A percentile compares a stretch with the other conserved stretches of the same genome.
These are phyloP conservation scores for Candida gigantensis DNA, from an alignment of 1,139 yeast genomes.

Conservation along the genomic window DNA sequence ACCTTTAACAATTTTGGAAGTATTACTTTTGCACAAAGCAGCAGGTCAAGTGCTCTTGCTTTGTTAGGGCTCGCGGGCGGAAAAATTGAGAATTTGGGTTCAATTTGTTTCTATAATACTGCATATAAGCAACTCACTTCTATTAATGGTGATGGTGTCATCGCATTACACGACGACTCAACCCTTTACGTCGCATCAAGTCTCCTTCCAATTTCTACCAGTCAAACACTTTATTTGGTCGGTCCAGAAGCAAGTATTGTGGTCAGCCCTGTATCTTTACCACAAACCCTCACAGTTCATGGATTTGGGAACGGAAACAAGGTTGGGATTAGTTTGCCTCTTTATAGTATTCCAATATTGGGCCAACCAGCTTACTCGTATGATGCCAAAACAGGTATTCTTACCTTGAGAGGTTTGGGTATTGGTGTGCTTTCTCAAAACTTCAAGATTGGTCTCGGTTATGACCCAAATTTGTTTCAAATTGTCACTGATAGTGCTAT, in stretches of 20 bases:
- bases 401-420: slow-evolving; percentile 17
- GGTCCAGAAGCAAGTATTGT: slow-evolving; percentile 20
- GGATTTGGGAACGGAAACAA: slow-evolving; percentile 35
- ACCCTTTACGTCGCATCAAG: no score
- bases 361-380: slow-evolving; percentile 17
- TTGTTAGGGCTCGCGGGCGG: no score
- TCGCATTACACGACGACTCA: no score
- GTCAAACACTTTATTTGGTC: slow-evolving; percentile 26
- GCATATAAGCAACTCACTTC: no score
- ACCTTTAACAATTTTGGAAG: no score
- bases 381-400: slow-evolving; percentile 21
- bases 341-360: slow-evolving; percentile 15
- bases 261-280: slow-evolving; percentile 19
- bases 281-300: slow-evolving; percentile 27
- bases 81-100: no score
- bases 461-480: slow-evolving; percentile 15
- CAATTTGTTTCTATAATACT: no score
- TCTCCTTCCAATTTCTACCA: no score
- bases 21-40: no score
- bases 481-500: slow-evolving; percentile 19
- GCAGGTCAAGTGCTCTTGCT: no score
- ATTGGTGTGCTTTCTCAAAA: slow-evolving; percentile 14
- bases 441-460: slow-evolving; percentile 28
- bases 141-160: no score
- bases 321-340: slow-evolving; percentile 23